Base-by-base conservation (phyloP, 148 eudicot genomes). In the Chenopodium berlandieri region DNA sequence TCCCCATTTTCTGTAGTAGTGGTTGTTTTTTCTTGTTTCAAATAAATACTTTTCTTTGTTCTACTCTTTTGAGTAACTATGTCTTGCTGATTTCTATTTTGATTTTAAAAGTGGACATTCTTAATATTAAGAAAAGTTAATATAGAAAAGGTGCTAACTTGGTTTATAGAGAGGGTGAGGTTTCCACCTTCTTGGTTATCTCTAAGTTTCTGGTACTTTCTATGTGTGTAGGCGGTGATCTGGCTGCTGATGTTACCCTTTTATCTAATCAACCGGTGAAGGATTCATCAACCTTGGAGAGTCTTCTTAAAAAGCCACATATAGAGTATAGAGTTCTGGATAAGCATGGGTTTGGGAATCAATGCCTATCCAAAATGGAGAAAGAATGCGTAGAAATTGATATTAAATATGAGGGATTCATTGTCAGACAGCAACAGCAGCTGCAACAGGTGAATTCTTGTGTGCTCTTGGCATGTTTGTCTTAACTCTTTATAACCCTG, bases 361-460 rank as follows among this genome's bases (percentile, higher is more conserved):
- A 83, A 70, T 79, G 83, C 77, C 86, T 97, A 67, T 86, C 95
- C 76, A 90, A 88, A 83, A 85, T 89, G 87, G 99, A 97, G 87
- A 97, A 97, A 86, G 91, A 91, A 82, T 94, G 99, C 72, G 89
- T 97, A 44, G 99, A 94, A 87, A 87, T 94, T 78, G 98, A 97
- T 87, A 97, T 97, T 75, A 97, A 97, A 82, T 97, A 97, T 46
- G 98, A 94, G 88, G 99, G 99, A 79, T 96, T 96, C 83, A 96
- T 96, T 79, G 62, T 86, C 69, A 92, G 99, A 80, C 98, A 97
- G 87, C 90, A 90, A 82, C 91, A 44, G 87, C 99, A 94, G 81
- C 90, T 97, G 44, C 91, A 89, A 75, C 97, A 94, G 97, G 99
- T 97, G 64, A 64, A 80, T 75, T 32, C 54, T 47, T 62, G 56